Base-by-base conservation (phyloP, 2,329 filamentous ascomycete genomes). In the Stemphylium beticola region DNA sequence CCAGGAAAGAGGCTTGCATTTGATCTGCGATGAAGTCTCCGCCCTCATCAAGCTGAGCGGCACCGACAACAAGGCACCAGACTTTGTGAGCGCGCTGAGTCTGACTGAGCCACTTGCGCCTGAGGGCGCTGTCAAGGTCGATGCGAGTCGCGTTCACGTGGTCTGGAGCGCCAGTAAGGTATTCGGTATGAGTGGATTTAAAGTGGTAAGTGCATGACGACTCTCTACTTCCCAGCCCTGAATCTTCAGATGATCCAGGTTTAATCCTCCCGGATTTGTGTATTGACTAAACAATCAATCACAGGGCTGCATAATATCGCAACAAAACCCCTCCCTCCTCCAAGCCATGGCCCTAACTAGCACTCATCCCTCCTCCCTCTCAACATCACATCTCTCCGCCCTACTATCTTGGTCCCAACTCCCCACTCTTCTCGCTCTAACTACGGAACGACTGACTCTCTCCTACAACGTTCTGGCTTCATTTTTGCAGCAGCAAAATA, bases 91-190 rank as follows among this genome's bases (percentile, higher is more conserved):
- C 12, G 66, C 66, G 0, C 43, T 72, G 6, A 64, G 62, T 0
- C 48, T 73, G 26, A 68, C 67, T 0, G 70, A 72, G 12, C 68
- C 70, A 4, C 46, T 72, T 1, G 59, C 63, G 3, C 66, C 64
- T 0, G 57, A 62, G n/a, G 68, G 67, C 2, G 68, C 66, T 1
- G 65, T 69, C n/a, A 72, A 72, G 42, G 60, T 72, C n/a, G 69
- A 73, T 43, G 65, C 69, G 11, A 65, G 58, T 36, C 62, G 64
- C 4, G 65, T 73, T 2, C 71, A 73, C 49, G 64, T 72, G 0
- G 52, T 73, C 2, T 73, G 71, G 71, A 66, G 64, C 36, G 59
- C 65, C 3, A 72, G 67, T 38, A 72, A 70, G 38, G 34, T 72
- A 2, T 72, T 73, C 33, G 71, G 71, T 2, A 55, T 63, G 12